phyloP scores from a whole-genome alignment of 2,329 filamentous ascomycete species.

The Paracorniculantispora psalliotae region DNA sequence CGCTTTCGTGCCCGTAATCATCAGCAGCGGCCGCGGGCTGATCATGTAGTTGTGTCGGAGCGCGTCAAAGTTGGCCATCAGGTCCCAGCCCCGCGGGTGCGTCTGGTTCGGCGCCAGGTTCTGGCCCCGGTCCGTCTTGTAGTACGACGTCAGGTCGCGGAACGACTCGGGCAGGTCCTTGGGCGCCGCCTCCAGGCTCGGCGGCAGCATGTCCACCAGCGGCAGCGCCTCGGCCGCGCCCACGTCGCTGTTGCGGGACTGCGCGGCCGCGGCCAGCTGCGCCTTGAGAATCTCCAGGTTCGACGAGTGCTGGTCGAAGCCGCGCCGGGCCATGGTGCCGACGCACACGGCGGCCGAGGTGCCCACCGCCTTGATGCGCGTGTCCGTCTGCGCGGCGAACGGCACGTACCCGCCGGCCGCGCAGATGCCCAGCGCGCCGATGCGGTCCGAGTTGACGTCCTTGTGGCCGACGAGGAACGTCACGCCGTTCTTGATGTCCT shows the following conservation, averaged over 20 bases:
- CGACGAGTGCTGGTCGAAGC: slow-evolving; percentile 9
- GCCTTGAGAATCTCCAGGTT: background rate
- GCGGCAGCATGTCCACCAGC: background rate
- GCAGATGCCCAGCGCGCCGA: slow-evolving; percentile 35
- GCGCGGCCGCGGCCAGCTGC: slow-evolving; percentile 11
- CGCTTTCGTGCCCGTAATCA: slow-evolving; percentile 4
- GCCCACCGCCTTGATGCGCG: slow-evolving; percentile 33
- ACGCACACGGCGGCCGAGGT: slow-evolving; percentile 26
- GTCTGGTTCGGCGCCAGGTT: background rate
- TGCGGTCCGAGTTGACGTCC: slow-evolving; percentile 26
- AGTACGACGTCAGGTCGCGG: slow-evolving; percentile 11
- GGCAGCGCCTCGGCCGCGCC: background rate
- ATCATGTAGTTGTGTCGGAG: background rate
- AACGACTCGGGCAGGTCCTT: slow-evolving; percentile 11
- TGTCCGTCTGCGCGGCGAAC: slow-evolving; percentile 30
- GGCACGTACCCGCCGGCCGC: slow-evolving; percentile 32
- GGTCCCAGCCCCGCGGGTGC: background rate
- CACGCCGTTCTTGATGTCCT: slow-evolving; percentile 31
- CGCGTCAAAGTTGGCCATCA: background rate
- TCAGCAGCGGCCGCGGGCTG: background rate
- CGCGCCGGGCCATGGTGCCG: slow-evolving; percentile 24
- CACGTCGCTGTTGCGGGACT: slow-evolving; percentile 7
- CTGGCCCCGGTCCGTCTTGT: slow-evolving; percentile 7
- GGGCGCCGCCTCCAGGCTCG: slow-evolving; percentile 1
- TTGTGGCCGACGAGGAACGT: slow-evolving; percentile 26